Conservation (phyloP, 2,329 filamentous ascomycete species). For the Botryotinia calthae region DNA sequence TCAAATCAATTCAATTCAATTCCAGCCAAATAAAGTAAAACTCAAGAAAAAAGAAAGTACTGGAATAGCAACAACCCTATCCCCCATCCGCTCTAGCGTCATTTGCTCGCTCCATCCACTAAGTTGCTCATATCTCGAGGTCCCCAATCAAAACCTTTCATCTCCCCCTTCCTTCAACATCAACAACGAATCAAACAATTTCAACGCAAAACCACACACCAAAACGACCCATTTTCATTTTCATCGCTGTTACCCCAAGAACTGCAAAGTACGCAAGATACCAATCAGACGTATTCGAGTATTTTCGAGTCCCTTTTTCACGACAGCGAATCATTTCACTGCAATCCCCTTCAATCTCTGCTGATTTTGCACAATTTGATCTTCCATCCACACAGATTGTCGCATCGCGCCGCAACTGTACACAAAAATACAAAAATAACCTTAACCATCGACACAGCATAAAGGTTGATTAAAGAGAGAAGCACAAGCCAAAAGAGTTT, state of each 20-base stretch:
- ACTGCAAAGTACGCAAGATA: neutral
- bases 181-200: constrained; percentile 21
- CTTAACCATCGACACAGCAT: neutral
- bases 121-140: constrained; percentile 14
- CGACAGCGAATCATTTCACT: constrained; percentile 4
- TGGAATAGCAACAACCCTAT: neutral
- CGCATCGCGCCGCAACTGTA: constrained; percentile 2
- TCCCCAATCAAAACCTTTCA: constrained; percentile 22
- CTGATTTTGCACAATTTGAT: neutral
- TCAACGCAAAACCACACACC: constrained; percentile 1
- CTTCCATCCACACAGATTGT: constrained; percentile 2
- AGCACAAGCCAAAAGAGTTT: constrained; percentile 9
- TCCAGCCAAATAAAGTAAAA: neutral
- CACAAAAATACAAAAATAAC: neutral
- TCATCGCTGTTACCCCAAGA: constrained; percentile 11
- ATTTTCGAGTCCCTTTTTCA: neutral
- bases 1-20: neutral
- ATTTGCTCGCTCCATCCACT: neutral
- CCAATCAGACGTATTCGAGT: neutral
- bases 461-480: neutral
- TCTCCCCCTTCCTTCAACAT: constrained; percentile 14
- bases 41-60: neutral
- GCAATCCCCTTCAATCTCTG: neutral
- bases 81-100: neutral
- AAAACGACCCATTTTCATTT: constrained; percentile 12